Conservation (phyloP, 2,329 filamentous ascomycete species). For the Dendrostoma leiphaemia region DNA sequence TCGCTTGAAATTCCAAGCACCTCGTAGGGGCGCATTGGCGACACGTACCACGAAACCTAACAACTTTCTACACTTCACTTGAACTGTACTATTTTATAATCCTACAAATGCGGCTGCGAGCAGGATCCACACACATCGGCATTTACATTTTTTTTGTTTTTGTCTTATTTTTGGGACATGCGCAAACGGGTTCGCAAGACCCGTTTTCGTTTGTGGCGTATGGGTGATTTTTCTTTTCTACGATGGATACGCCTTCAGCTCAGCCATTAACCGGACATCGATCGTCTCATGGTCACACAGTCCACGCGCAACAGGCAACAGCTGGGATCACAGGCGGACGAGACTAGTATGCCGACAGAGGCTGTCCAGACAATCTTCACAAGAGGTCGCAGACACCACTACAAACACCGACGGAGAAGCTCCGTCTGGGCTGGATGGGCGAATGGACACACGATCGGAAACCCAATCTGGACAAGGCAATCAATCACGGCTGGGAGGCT, state of each 20-base stretch:
- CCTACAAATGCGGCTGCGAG: constrained; percentile 6
- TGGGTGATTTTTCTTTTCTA: not conserved
- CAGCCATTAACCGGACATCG: not conserved
- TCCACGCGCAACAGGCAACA: too few species aligned
- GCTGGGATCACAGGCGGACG: too few species aligned
- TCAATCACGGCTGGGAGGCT: constrained; percentile 1
- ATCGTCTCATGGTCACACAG: not conserved
- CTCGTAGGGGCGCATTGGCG: not conserved
- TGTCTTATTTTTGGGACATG: not conserved
- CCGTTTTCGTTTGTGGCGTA: not conserved
- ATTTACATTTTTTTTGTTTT: constrained; percentile 1
- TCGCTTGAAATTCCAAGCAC: not conserved
- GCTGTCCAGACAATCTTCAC: too few species aligned
- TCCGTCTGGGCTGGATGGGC: constrained; percentile 18
- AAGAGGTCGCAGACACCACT: not conserved
- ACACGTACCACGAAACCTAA: not conserved
- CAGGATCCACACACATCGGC: not conserved
- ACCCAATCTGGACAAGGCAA: constrained; percentile 2
- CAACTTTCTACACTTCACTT: constrained; percentile 2
- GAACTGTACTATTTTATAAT: constrained; percentile 17
- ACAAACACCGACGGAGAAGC: not conserved
- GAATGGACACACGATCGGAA: not conserved
- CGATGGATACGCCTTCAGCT: not conserved
- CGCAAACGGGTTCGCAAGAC: not conserved
- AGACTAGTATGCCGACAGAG: too few species aligned